Base-by-base conservation (phyloP, 257 asterid genomes). In the Vinca minor region DNA sequence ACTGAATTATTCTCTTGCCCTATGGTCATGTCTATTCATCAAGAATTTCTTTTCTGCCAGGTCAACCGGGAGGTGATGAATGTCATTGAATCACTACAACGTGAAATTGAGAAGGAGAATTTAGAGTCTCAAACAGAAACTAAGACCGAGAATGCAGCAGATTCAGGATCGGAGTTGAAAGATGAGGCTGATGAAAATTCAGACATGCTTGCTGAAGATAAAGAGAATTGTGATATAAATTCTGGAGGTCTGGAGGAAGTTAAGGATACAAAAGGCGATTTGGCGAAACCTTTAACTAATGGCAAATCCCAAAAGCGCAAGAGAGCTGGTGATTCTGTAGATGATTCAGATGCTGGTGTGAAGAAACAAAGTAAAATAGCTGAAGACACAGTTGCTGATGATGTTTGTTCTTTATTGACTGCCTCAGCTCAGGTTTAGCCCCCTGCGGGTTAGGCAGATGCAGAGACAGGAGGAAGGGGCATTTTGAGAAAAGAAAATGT, bases 61-160 rank as follows among this genome's bases (percentile, higher is more conserved):
- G 89, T 88, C 11, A 91, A 91, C 75, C 76, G 95, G 74, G 98
- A 86, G 84, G 53, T 91, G 78, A 83, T 82, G 92, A 74, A 72
- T 54, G 83, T 85, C 42, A 83, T 91, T 23, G 94, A 86, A 62
- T 77, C 86, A 10, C 78, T 91, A 44, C 84, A 83, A 76, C 69
- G 68, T 34, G 76, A 87, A 75, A 73, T 69, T 76, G 78, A 83
- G 71, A 95, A 88, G 64, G 89, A 91, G 47, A 71, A 42, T 32
- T 28, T 15, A 23, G 82, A 71, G 52, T 62, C 67, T 45, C 70
- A 39, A 42, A 79, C 70, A 68, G 81, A 58, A 64, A 34, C 42
- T 10, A 79, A 74, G 36, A 8, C 38, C 25, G 66, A 62, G 50
- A 12, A 10, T 59, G 38, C 20, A n/a, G n/a, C n/a, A 71, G 85